Evolutionary conservation across 2,329 filamentous ascomycete species (phyloP).

Genomic region (Penicillium capsulatum): DNA sequence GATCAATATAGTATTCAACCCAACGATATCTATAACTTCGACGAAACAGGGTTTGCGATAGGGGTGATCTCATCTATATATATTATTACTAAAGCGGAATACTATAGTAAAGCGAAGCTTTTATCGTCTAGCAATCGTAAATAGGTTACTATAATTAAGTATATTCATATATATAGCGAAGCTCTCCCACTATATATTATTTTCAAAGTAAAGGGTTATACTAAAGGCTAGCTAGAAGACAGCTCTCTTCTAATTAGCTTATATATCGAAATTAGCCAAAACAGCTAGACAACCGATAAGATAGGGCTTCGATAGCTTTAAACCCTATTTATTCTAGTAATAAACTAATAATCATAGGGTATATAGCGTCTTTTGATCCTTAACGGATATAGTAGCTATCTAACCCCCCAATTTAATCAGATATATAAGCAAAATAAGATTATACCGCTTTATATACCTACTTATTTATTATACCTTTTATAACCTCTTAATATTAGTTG

Average conservation of each 20-base stretch:
- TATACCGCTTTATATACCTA: conserved; percentile 4
- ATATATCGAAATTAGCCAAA: too few species aligned
- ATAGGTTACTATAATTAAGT: neutral
- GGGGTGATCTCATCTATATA: neutral
- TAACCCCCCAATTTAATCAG: conserved; percentile 2
- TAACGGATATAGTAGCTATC: conserved; percentile 4
- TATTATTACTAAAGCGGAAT: neutral
- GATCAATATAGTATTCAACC: too few species aligned
- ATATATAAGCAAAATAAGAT: conserved; percentile 3
- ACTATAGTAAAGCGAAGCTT: neutral
- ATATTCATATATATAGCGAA: neutral
- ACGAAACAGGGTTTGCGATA: conserved; percentile 1
- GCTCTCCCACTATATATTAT: conserved; percentile 1
- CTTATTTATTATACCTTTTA: conserved; percentile 5
- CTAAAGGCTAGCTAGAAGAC: neutral
- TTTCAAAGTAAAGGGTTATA: neutral
- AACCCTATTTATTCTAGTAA: neutral
- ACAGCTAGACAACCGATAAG: too few species aligned
- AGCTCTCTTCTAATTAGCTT: too few species aligned
- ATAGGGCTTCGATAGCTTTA: neutral
- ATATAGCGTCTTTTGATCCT: neutral
- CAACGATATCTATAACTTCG: too few species aligned
- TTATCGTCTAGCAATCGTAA: neutral
- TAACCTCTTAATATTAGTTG: conserved; percentile 9
- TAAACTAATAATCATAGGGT: neutral